phyloP scores from a whole-genome alignment of 305 asterid genomes.

The Fraxinus platypoda region DNA sequence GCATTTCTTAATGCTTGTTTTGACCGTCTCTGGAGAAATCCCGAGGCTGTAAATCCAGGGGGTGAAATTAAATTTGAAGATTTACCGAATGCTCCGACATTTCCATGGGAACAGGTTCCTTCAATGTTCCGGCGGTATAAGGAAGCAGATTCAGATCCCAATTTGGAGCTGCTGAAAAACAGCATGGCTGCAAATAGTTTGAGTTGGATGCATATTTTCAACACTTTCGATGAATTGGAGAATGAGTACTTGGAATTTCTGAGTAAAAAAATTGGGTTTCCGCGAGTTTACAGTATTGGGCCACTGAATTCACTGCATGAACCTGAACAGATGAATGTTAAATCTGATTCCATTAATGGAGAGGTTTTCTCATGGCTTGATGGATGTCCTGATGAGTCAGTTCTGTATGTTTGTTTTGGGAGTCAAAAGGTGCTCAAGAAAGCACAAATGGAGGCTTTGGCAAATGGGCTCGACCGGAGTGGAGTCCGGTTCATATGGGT shows the following conservation, averaged over 20 bases:
- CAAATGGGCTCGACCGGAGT: slow-evolving; percentile 59
- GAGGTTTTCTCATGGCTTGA: slow-evolving; percentile 51
- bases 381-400: slow-evolving; percentile 44
- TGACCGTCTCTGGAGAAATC: slow-evolving; percentile 32
- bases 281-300: slow-evolving; percentile 40
- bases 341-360: not conserved
- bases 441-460: slow-evolving; percentile 60
- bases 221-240: slow-evolving; percentile 44
- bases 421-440: slow-evolving; percentile 53
- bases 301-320: slow-evolving; percentile 39
- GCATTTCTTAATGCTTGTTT: slow-evolving; percentile 27
- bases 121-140: slow-evolving; percentile 44
- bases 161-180: slow-evolving; percentile 19
- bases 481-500: slow-evolving; percentile 60
- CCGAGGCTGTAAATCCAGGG: slow-evolving; percentile 5
- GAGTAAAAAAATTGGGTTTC: slow-evolving; percentile 33
- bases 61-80: slow-evolving; percentile 26
- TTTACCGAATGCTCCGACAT: slow-evolving; percentile 45
- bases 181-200: slow-evolving; percentile 34
- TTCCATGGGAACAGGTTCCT: slow-evolving; percentile 41
- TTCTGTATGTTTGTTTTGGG: slow-evolving; percentile 66
- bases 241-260: slow-evolving; percentile 36
- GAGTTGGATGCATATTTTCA: slow-evolving; percentile 51
- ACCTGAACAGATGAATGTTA: slow-evolving; percentile 8
- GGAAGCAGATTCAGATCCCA: slow-evolving; percentile 27